Evolutionary conservation across 257 asterid species (phyloP).

Genomic region (Capsicum baccatum): DNA sequence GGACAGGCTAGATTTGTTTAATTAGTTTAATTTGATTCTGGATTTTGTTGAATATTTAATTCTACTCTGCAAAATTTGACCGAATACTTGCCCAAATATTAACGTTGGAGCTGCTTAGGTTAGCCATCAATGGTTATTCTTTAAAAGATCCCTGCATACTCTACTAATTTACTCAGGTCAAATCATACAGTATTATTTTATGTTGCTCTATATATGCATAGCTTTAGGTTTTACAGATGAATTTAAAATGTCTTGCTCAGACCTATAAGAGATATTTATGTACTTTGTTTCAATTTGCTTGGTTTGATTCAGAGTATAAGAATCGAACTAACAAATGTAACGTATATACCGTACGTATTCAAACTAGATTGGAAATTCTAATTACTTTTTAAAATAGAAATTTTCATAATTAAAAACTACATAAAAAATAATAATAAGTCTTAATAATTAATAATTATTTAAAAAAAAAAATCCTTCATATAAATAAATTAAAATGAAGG

Average conservation of each 20-base stretch:
- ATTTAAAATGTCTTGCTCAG: neutral
- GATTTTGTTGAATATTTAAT: slow-evolving; percentile 2
- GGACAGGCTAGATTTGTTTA: neutral
- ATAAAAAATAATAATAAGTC: no score
- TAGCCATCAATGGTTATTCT: neutral
- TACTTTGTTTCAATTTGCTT: no score
- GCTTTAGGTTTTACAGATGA: neutral
- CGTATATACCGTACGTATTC: no score
- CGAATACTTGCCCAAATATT: neutral
- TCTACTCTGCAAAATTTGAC: slow-evolving; percentile 18
- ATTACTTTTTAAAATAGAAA: no score
- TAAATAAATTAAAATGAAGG: no score
- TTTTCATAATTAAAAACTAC: no score
- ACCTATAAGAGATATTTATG: neutral
- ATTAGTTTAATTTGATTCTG: neutral
- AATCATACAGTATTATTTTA: neutral
- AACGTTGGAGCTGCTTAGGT: neutral
- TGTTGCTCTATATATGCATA: neutral
- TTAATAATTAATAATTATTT: no score
- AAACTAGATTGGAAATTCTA: no score
- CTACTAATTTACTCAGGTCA: neutral
- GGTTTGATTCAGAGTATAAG: no score
- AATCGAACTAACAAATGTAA: no score
- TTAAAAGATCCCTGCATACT: neutral
- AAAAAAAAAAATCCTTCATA: no score